These are phyloP conservation scores for Venturiaceae sp. DNA, from an alignment of 2,329 filamentous ascomycete genomes.

Conservation along the genomic window DNA sequence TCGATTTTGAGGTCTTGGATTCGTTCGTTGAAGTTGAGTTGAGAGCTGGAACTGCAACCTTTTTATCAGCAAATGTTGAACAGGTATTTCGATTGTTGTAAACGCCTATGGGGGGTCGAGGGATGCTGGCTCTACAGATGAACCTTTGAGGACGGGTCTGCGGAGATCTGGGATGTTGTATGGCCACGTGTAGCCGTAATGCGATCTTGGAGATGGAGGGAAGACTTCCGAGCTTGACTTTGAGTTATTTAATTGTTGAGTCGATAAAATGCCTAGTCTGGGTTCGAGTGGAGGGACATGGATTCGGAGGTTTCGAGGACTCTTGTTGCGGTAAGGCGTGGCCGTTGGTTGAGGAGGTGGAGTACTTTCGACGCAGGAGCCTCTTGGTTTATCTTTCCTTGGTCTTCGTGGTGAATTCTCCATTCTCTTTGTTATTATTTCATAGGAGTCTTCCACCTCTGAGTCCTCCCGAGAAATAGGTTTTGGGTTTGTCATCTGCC, in stretches of 20 bases:
- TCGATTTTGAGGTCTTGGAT: too few relatives aligned
- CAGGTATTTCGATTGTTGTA: too few relatives aligned
- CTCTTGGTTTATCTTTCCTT: neutral
- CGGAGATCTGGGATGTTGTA: too few relatives aligned
- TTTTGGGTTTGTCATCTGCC: neutral
- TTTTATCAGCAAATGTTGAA: too few relatives aligned
- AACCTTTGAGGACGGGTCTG: too few relatives aligned
- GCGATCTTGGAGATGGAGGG: neutral
- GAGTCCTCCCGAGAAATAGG: neutral
- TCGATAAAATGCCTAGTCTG: neutral
- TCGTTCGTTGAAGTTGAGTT: too few relatives aligned
- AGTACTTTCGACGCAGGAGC: neutral
- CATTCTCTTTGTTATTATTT: neutral
- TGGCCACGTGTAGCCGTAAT: neutral
- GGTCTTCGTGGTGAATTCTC: neutral
- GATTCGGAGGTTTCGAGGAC: neutral
- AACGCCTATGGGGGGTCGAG: too few relatives aligned
- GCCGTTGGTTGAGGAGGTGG: neutral
- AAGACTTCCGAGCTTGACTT: neutral
- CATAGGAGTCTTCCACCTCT: neutral
- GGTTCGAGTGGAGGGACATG: neutral
- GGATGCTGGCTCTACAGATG: too few relatives aligned
- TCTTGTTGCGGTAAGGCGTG: neutral
- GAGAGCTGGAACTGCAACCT: too few relatives aligned
- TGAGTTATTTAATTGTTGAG: neutral